phyloP scores from a whole-genome alignment of 164 flowering plant species.

The Kingdonia uniflora region DNA sequence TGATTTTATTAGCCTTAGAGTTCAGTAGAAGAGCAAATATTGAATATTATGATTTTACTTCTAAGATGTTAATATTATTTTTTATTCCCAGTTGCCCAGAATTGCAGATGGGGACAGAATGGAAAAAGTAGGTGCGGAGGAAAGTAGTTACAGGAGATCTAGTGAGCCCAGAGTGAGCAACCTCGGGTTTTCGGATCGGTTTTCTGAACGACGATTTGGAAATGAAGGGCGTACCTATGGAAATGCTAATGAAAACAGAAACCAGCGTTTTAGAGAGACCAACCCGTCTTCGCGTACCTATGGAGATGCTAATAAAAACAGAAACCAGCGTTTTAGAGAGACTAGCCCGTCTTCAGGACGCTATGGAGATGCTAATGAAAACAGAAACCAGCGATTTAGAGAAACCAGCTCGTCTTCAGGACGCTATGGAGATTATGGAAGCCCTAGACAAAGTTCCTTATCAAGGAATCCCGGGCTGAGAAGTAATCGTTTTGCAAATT shows the following conservation, averaged over 20 bases:
- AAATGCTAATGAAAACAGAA: conserved; percentile 11
- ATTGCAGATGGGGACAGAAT: conserved; percentile 8
- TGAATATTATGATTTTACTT: too few relatives aligned
- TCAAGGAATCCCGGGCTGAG: conserved; percentile 7
- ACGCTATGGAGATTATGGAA: conserved; percentile 7
- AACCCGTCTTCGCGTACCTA: conserved; percentile 1
- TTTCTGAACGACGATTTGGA: conserved; percentile 9
- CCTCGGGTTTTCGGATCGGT: conserved; percentile 6
- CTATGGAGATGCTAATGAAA: conserved; percentile 7
- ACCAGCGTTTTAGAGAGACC: conserved; percentile 5
- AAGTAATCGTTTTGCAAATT: conserved; percentile 7
- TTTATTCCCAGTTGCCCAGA: conserved; percentile 18
- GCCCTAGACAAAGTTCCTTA: background rate
- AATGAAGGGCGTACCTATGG: conserved; percentile 9
- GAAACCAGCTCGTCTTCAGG: conserved; percentile 6
- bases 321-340: conserved; percentile 9
- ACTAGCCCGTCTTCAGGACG: conserved; percentile 5
- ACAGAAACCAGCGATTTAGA: conserved; percentile 1
- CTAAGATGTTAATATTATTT: too few relatives aligned
- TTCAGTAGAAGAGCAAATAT: too few relatives aligned
- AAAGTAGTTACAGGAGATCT: conserved; percentile 8
- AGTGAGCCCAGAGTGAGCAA: conserved; percentile 4
- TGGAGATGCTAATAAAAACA: conserved; percentile 10
- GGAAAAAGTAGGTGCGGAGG: conserved; percentile 9
- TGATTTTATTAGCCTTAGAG: too few relatives aligned